phyloP scores from a whole-genome alignment of 1,139 yeast species.

The Geotrichum reessii region DNA sequence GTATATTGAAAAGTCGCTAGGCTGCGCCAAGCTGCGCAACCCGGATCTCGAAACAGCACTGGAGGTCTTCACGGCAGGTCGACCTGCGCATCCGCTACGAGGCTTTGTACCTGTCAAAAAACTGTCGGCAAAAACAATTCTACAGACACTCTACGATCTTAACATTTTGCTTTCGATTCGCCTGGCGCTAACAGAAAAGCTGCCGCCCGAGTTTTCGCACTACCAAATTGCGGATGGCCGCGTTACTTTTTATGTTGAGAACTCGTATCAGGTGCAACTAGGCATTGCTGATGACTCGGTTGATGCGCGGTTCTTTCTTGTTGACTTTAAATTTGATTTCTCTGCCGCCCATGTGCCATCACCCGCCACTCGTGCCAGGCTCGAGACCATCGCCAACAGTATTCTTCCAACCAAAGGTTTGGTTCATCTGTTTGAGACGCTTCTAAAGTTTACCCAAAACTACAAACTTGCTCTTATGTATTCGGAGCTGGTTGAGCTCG shows the following conservation, averaged over 20 bases:
- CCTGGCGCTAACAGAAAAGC: constrained; percentile 56
- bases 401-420: constrained; percentile 51
- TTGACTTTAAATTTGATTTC: constrained; percentile 61
- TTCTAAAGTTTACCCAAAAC: constrained; percentile 66
- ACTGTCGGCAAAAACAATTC: constrained; percentile 52
- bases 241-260: constrained; percentile 56
- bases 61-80: constrained; percentile 72
- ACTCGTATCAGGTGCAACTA: constrained; percentile 64
- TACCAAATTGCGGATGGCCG: constrained; percentile 72
- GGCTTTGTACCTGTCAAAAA: constrained; percentile 49
- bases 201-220: constrained; percentile 59
- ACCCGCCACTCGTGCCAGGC: constrained; percentile 40
- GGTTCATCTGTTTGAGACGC: constrained; percentile 55
- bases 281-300: constrained; percentile 61
- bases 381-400: constrained; percentile 56
- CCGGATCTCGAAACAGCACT: constrained; percentile 83
- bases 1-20: constrained; percentile 57
- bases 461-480: constrained; percentile 69
- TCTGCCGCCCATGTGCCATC: constrained; percentile 31
- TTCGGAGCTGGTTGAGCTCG: constrained; percentile 53
- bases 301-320: constrained; percentile 60
- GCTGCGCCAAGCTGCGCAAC: constrained; percentile 83
- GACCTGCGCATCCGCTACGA: constrained; percentile 70
- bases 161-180: constrained; percentile 70
- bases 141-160: constrained; percentile 60